Evolutionary conservation across 371 early-diverging fungal genomes (phyloP), one percentile per base, ranked within the genome.

Genomic region (Haplosporangium sp.): DNA sequence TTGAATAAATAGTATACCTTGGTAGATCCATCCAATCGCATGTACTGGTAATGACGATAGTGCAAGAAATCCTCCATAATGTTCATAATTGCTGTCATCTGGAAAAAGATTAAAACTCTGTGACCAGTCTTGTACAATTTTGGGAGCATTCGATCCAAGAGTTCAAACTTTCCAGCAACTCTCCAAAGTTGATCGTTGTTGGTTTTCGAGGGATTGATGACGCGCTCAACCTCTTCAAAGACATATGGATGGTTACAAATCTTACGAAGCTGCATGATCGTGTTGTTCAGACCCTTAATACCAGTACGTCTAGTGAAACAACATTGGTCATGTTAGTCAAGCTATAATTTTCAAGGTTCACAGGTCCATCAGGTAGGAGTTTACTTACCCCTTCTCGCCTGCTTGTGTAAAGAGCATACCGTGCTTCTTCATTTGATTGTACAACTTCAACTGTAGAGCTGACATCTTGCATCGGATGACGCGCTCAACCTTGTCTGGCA

Each of bases 191-290:
- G 62, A n/a, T 89, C 88, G 50, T 90, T 89, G 71, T 84, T 86
- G 17, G 71, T 62, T 53, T 87, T 86, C 65, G 84, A 75, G 20
- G 95, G 93, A 76, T 94, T 92, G 65, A 96, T 86, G 17, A 87
- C 83, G 19, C 88, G 85, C 82, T 99, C 99, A 0, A 99, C 99
- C 71, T 97, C 98, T 55, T 94, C 93, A 85, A 98, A 98, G 4
- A 99, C 96, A 84, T 94, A 99, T 13, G 99, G 99, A 85, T 99
- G 99, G 85, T 99, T 99, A 85, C 99, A 99, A 65, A 99, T 96
- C 85, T 99, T 99, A 56, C 99, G 92, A 56, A 99, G 90, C 85
- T 99, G 99, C 99, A 99, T 99, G 69, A 99, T 94, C 3, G 97
- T 92, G 89, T 99, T 99, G 89, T 95, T 97, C 65, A 98, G 85